Conservation (phyloP, 345 rosid genomes). For the Salix caprea region DNA sequence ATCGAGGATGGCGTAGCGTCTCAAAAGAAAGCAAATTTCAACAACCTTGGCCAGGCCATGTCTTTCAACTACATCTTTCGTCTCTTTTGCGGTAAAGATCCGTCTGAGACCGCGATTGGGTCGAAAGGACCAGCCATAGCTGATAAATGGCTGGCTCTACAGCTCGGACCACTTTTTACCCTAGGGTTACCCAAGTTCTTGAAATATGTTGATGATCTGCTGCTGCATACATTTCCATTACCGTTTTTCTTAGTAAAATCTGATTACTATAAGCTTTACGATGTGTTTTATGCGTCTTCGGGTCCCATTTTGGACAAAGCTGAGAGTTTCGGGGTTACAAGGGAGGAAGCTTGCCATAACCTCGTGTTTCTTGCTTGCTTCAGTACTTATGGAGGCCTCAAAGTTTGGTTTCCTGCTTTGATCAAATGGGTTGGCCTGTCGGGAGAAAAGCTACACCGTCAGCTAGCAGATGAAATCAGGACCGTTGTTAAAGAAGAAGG, state of each 20-base stretch:
- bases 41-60: constrained; percentile 1
- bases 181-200: constrained; percentile 22
- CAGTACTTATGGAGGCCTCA: constrained; percentile 41
- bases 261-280: constrained; percentile 29
- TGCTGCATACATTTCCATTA: constrained; percentile 22
- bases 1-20: constrained; percentile 25
- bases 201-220: constrained; percentile 15
- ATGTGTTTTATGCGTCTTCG: constrained; percentile 19
- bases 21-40: constrained; percentile 5
- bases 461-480: constrained; percentile 38
- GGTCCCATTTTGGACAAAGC: constrained; percentile 27
- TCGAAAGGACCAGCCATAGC: constrained; percentile 19
- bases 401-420: constrained; percentile 26
- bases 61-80: constrained; percentile 22
- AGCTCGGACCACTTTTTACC: constrained; percentile 25
- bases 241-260: constrained; percentile 30
- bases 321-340: constrained; percentile 24
- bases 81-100: constrained; percentile 18
- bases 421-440: constrained; percentile 43
- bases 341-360: constrained; percentile 50
- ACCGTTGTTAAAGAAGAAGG: constrained; percentile 21
- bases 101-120: constrained; percentile 21
- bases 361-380: constrained; percentile 35
- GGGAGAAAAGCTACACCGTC: constrained; percentile 32
- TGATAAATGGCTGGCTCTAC: constrained; percentile 14